Conservation (phyloP, 805 yeast species). For the Barnettozyma siamensis region DNA sequence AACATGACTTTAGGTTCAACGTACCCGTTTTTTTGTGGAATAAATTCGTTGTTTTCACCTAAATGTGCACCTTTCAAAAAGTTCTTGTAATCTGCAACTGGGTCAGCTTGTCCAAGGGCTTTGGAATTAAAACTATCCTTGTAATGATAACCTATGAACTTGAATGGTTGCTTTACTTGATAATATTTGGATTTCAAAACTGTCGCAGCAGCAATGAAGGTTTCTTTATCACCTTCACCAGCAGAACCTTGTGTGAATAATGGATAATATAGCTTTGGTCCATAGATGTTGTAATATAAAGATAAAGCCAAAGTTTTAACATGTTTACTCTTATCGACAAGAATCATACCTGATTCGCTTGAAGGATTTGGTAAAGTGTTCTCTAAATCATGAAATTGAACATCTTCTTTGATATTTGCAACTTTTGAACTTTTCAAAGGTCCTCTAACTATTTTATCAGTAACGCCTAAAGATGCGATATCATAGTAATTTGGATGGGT, state of each 20-base stretch:
- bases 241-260: conserved; percentile 62
- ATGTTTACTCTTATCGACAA: conserved; percentile 51
- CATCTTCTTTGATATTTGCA: conserved; percentile 22
- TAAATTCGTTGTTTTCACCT: conserved; percentile 14
- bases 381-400: conserved; percentile 47
- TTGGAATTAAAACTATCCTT: conserved; percentile 27
- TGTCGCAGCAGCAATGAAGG: conserved; percentile 58
- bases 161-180: conserved; percentile 36
- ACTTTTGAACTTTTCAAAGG: conserved; percentile 25
- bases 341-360: conserved; percentile 58
- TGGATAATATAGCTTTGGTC: conserved; percentile 57
- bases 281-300: conserved; percentile 53
- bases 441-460: conserved; percentile 31
- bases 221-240: conserved; percentile 72
- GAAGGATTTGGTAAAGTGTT: conserved; percentile 58
- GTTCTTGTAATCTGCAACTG: conserved; percentile 25
- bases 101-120: conserved; percentile 41
- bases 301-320: conserved; percentile 46
- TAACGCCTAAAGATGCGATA: conserved; percentile 38
- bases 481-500: conserved; percentile 56
- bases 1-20: conserved; percentile 29
- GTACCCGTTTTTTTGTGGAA: conserved; percentile 10
- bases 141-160: conserved; percentile 31
- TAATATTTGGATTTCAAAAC: conserved; percentile 40
- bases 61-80: conserved; percentile 15